These are phyloP conservation scores for Helianthus tuberosus DNA, from an alignment of 129 eudicot species.

Conservation along the genomic window DNA sequence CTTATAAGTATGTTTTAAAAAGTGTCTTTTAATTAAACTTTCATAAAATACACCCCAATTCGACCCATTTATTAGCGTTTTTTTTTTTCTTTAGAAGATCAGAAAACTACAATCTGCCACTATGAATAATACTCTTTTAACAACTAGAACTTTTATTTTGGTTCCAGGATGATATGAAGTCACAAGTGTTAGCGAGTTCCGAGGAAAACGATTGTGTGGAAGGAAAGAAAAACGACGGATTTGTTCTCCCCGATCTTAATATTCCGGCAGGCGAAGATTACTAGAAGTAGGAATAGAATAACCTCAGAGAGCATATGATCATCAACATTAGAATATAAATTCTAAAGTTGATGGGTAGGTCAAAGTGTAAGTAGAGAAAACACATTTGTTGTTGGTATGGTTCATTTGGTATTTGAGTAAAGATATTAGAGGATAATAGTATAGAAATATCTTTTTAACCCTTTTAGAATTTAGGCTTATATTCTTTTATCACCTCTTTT, in stretches of 20 bases:
- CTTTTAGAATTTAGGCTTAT: slow-evolving; percentile 28
- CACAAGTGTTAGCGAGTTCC: not conserved
- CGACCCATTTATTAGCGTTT: not conserved
- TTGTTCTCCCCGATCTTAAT: slow-evolving; percentile 40
- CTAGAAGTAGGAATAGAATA: slow-evolving; percentile 37
- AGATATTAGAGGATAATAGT: slow-evolving; percentile 28
- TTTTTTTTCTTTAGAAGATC: not conserved
- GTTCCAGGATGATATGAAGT: slow-evolving; percentile 21
- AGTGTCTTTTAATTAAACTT: not conserved
- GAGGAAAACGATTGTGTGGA: not conserved
- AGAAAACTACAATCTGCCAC: not conserved
- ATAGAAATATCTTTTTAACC: slow-evolving; percentile 21
- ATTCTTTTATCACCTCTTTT: slow-evolving; percentile 23
- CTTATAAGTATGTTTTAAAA: no score
- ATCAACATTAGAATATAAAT: slow-evolving; percentile 31
- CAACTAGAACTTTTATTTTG: not conserved
- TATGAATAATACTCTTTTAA: not conserved
- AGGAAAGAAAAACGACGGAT: slow-evolving; percentile 10
- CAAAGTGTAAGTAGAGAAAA: slow-evolving; percentile 35
- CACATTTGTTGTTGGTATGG: slow-evolving; percentile 10
- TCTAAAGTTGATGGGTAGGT: slow-evolving; percentile 38
- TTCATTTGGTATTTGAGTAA: slow-evolving; percentile 18
- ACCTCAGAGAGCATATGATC: slow-evolving; percentile 28
- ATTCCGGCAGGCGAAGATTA: slow-evolving; percentile 32
- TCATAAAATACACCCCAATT: not conserved